Conservation (phyloP, 345 rosid species). For the Brassica rapa region DNA sequence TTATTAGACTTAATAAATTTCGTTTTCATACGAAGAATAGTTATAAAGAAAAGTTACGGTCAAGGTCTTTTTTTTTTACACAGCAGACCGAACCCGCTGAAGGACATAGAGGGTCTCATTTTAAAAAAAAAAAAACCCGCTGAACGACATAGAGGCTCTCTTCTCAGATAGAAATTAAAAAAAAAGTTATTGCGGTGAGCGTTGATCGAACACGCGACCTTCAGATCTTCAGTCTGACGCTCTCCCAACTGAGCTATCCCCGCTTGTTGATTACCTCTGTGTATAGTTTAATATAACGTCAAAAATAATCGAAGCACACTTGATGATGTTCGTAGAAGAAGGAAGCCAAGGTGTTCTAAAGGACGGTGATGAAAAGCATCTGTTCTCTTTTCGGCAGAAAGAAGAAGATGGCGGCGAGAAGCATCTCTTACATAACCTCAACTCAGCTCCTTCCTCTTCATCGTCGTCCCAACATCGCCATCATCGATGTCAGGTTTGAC, state of each 20-base stretch:
- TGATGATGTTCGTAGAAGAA: background rate
- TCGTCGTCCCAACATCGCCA: constrained; percentile 70
- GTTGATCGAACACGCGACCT: constrained; percentile 98
- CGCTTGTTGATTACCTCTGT: constrained; percentile 34
- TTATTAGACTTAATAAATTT: background rate
- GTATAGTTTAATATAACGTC: background rate
- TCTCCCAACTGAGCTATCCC: constrained; percentile 86
- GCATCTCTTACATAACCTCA: constrained; percentile 75
- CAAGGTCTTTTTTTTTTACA: too few relatives aligned
- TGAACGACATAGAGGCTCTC: too few relatives aligned
- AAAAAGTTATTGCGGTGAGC: constrained; percentile 63
- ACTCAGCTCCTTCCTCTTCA: constrained; percentile 73
- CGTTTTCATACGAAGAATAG: constrained; percentile 1
- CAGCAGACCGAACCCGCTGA: background rate
- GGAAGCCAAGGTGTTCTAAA: background rate
- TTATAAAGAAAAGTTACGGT: background rate
- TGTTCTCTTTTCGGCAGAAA: constrained; percentile 17
- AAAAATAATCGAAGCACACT: background rate
- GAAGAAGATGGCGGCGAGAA: constrained; percentile 68
- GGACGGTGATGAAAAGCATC: constrained; percentile 28
- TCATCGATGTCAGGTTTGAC: constrained; percentile 79
- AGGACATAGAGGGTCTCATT: background rate
- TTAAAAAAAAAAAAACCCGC: too few relatives aligned
- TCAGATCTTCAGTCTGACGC: constrained; percentile 99
- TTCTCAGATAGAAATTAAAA: background rate